Evolutionary conservation across 257 asterid species (phyloP).

Genomic region (Petunia secreta): DNA sequence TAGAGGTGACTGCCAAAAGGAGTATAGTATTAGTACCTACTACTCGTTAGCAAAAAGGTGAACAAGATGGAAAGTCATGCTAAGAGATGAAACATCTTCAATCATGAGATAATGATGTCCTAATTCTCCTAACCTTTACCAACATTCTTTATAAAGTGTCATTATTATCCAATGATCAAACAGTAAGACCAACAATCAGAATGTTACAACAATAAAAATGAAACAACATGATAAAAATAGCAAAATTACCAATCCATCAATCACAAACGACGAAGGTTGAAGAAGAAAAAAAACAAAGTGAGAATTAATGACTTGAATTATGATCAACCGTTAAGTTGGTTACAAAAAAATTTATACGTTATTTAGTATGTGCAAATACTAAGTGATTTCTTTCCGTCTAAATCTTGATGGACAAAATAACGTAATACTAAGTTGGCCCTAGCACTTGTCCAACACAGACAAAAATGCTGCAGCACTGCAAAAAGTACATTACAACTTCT

Average conservation of each 20-base stretch:
- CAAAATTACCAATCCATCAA: neutral
- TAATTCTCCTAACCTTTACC: neutral
- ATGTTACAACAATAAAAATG: too few species aligned
- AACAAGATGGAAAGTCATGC: conserved; percentile 40
- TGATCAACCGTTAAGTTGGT: neutral
- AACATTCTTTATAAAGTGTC: neutral
- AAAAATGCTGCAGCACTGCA: conserved; percentile 4
- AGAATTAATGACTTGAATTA: neutral
- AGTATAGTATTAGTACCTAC: neutral
- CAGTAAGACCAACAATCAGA: too few species aligned
- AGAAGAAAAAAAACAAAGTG: neutral
- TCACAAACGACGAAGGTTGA: neutral
- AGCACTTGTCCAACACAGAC: conserved; percentile 12
- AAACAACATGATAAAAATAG: neutral
- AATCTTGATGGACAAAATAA: too few species aligned
- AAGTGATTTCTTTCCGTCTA: too few species aligned
- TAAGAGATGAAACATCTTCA: conserved; percentile 33
- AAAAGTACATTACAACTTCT: neutral
- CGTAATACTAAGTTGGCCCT: too few species aligned
- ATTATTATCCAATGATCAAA: neutral
- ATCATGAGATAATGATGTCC: conserved; percentile 34
- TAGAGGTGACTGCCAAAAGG: too few species aligned
- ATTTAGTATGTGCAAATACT: neutral
- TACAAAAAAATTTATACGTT: neutral
- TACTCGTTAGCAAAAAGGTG: conserved; percentile 26